phyloP scores from a whole-genome alignment of 768 basidiomycete species.

The Chiua virens region DNA sequence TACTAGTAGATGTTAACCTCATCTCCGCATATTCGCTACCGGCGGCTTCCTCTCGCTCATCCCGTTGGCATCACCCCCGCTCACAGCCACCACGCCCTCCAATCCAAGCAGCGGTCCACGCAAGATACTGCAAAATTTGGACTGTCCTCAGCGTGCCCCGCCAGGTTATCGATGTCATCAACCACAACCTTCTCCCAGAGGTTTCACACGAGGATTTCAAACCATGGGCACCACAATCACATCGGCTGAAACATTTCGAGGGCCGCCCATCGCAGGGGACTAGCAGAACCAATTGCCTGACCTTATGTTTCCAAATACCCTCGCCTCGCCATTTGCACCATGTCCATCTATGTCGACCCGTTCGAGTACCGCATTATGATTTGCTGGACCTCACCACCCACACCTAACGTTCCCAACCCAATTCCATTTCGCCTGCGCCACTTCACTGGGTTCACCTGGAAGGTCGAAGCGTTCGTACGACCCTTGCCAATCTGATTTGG shows the following conservation, averaged over 20 bases:
- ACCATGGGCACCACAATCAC: no score
- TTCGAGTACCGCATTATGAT: constrained; percentile 28
- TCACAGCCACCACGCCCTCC: constrained; percentile 41
- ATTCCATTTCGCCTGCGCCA: constrained; percentile 68
- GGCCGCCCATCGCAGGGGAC: constrained; percentile 17
- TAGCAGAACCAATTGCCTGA: constrained; percentile 30
- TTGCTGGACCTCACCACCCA: background rate
- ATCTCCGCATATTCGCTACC: constrained; percentile 70
- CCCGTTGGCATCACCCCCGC: constrained; percentile 63
- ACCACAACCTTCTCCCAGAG: constrained; percentile 86
- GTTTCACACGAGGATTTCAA: constrained; percentile 87
- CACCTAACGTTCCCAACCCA: constrained; percentile 28
- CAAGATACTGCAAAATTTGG: constrained; percentile 73
- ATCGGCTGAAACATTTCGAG: constrained; percentile 27
- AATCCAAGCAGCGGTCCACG: constrained; percentile 65
- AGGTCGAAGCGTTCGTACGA: constrained; percentile 77
- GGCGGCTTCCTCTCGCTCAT: constrained; percentile 65
- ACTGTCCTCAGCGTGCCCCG: constrained; percentile 68
- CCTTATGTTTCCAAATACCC: constrained; percentile 24
- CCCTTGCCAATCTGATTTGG: constrained; percentile 73
- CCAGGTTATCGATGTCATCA: constrained; percentile 70
- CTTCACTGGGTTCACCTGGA: constrained; percentile 90
- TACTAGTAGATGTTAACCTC: no score
- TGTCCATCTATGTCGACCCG: constrained; percentile 36
- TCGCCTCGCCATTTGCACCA: constrained; percentile 24